Evolutionary conservation across 352 stramenopile species (phyloP), one percentile per base, ranked within the genome.

Genomic region (Globisporangium solare): DNA sequence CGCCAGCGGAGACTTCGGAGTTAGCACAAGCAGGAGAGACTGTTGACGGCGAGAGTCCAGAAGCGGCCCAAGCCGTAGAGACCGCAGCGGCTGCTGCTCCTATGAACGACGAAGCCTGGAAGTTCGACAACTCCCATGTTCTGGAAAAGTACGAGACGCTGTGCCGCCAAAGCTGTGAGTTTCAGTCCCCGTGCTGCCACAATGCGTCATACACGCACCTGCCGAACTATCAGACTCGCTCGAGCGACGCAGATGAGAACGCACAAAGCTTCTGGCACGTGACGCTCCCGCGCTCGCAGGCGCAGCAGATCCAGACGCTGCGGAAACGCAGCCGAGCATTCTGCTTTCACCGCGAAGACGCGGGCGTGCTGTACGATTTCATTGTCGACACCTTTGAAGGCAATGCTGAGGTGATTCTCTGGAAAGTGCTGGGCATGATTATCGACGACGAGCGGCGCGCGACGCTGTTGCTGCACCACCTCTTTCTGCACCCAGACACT

Each of bases 131-230:
- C 39, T 59, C 56, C 12, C 72, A 84, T 43, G 70, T 87, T 12
- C 56, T 87, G 42, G 70, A 83, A 2, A 84, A 87, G 56, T 87
- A 78, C 57, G 68, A 73, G 57, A 56, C 74, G 50, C 66, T 87
- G 24, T 87, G 76, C 61, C 67, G 56, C 11, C 74, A 84, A 54
- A 84, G 74, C 53, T 84, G 71, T 51, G 74, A 74, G 24, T 87
- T 87, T 50, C 76, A 87, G 58, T 70, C 70, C 14, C 76, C 74
- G 10, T 86, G 76, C 56, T 86, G 76, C 60, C 70, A 87, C 56
- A 75, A 81, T 27, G 39, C 64, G 3, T 70, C 81, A 43, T 87
- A 84, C 65, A 74, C 74, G 22, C 83, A 83, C 71, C 61, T 87
- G 18, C 64, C 70, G 13, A 46, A 51, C 6, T 51, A 59, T 31